A percentile compares a stretch with the other conserved stretches of the same genome.
Conservation (phyloP, 371 early-diverging fungal genomes). For the Mucor racemosus region DNA sequence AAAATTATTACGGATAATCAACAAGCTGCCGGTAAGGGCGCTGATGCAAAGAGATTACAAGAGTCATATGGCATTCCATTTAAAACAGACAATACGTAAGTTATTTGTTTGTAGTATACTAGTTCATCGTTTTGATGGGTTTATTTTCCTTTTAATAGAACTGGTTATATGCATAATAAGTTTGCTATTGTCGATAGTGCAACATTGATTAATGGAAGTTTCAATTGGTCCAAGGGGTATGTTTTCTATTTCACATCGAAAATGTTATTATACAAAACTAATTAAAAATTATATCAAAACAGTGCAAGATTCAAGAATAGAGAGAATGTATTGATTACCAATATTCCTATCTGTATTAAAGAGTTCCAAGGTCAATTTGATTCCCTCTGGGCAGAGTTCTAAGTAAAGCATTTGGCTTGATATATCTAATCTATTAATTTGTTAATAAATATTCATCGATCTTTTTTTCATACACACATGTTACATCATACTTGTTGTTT, state of each 20-base stretch:
- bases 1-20: constrained; percentile 67
- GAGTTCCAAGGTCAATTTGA: constrained; percentile 61
- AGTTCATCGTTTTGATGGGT: too few species aligned
- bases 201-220: constrained; percentile 60
- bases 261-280: background rate
- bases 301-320: constrained; percentile 65
- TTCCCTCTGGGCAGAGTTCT: constrained; percentile 55
- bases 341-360: constrained; percentile 53
- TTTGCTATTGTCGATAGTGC: constrained; percentile 57
- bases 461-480: background rate
- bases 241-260: background rate
- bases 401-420: constrained; percentile 9
- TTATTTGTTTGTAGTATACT: background rate
- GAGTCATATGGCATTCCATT: constrained; percentile 59
- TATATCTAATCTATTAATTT: background rate
- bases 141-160: constrained; percentile 21
- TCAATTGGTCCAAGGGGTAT: constrained; percentile 68
- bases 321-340: constrained; percentile 62
- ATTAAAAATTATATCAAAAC: background rate
- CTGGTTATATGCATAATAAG: constrained; percentile 66
- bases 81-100: constrained; percentile 55
- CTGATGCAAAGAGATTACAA: constrained; percentile 60
- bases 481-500: background rate
- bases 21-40: constrained; percentile 62
- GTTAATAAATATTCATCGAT: background rate